phyloP scores from a whole-genome alignment of 2,329 filamentous ascomycete species.

The Harringtonia lauricola region DNA sequence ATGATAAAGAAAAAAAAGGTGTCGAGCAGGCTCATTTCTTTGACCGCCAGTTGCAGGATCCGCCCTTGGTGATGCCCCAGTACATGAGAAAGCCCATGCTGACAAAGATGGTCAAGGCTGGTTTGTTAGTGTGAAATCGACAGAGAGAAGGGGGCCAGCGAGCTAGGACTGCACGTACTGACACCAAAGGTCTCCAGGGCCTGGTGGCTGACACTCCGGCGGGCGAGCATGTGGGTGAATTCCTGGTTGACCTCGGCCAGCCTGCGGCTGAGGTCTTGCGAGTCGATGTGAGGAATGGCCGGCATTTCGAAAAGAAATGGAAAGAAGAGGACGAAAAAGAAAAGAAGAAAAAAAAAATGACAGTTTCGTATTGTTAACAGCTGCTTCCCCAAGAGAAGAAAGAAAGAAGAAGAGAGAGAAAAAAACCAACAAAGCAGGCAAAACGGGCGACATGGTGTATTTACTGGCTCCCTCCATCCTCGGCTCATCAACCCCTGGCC shows the following conservation, averaged over 20 bases:
- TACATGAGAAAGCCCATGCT: conserved; percentile 6
- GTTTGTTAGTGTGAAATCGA: background rate
- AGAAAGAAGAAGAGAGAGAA: no score
- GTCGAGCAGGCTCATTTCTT: background rate
- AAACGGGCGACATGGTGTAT: no score
- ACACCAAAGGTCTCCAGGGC: conserved; percentile 3
- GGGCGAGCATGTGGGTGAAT: background rate
- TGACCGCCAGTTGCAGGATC: background rate
- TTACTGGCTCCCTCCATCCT: no score
- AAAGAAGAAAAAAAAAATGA: no score
- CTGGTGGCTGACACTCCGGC: conserved; percentile 4
- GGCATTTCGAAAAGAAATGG: background rate
- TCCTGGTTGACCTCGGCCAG: background rate
- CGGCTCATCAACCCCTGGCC: no score
- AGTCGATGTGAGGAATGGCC: background rate
- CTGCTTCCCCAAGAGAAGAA: no score
- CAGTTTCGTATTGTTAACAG: no score
- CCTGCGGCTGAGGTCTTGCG: conserved; percentile 2
- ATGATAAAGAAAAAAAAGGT: no score
- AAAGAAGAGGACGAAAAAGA: no score
- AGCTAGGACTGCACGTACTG: background rate
- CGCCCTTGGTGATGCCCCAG: conserved; percentile 3
- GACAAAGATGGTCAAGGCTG: conserved; percentile 5
- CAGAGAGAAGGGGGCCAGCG: background rate
- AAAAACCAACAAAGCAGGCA: no score